Evolutionary conservation across 768 basidiomycete species (phyloP), one percentile per base, ranked within the genome.

Genomic region (Termitomyces titanicus): DNA sequence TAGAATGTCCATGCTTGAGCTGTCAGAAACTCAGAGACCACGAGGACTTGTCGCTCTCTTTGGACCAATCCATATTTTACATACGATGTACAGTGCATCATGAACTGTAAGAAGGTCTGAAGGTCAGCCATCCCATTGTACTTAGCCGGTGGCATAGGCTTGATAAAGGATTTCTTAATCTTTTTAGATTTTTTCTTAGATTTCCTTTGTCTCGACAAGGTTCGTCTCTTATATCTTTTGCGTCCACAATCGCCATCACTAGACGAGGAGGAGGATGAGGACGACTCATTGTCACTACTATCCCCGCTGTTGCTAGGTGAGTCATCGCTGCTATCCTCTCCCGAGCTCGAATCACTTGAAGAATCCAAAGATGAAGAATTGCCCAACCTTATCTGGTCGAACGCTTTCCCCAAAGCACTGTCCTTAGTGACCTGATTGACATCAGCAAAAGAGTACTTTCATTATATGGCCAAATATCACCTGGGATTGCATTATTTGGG

Each of bases 51-150:
- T 6, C 43, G 34, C 18, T 51, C 43, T 12, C 8, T 31, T 13
- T 51, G 42, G 0, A 56, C 55, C 11, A 31, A n/a, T 10, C 55
- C 49, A 34, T 56, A 51, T 12, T 56, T 56, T 5, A 67, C 54
- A 33, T 65, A 69, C 0, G 54, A 20, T 1, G 49, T 51, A 33
- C 17, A 54, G 31, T 55, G 58, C 29, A 60, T 67, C 0, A 67
- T n/a, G 46, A 67, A 67, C 0, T 48, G 27, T 11, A 56, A 47
- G 43, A 60, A 66, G 0, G 25, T 22, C 2, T 45, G 31, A 0
- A 61, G 47, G 11, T 68, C 59, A 0, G 60, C 43, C 0, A 38
- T 11, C 0, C 65, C 64, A 20, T 56, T 46, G 45, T 68, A 68
- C 12, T 56, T 56, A 0, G 51, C 48, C 0, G 65, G 65, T 17